A percentile compares a stretch with the other conserved stretches of the same genome.
These are phyloP conservation scores for Melampsora americana DNA, from an alignment of 1,284 basidiomycete genomes.

Conservation along the genomic window DNA sequence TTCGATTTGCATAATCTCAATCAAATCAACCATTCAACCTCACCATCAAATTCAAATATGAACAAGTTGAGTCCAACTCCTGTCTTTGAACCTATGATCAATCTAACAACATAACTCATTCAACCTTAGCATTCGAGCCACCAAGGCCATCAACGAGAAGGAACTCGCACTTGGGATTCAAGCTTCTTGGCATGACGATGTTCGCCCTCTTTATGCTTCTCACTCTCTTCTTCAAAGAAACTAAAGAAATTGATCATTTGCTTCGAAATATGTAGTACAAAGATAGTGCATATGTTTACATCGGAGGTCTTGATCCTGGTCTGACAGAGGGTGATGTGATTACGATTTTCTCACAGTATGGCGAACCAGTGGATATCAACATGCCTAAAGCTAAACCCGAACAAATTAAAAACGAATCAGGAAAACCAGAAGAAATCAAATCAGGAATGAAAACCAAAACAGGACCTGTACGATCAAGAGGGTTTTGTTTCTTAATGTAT, in stretches of 20 bases:
- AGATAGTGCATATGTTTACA: constrained; percentile 52
- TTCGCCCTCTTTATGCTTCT: background rate
- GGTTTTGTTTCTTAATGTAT: constrained; percentile 98
- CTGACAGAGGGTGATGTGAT: constrained; percentile 97
- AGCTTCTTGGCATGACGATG: constrained; percentile 43
- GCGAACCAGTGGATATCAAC: constrained; percentile 91
- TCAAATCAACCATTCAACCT: background rate
- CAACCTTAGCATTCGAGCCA: constrained; percentile 25
- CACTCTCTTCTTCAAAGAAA: background rate
- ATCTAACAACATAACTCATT: background rate
- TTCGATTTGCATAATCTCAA: background rate
- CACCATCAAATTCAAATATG: background rate
- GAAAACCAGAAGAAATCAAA: constrained; percentile 44
- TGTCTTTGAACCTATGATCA: background rate
- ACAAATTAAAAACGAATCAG: background rate
- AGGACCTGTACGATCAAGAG: constrained; percentile 77
- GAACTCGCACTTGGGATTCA: constrained; percentile 33
- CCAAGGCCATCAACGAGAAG: constrained; percentile 39
- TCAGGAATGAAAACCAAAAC: constrained; percentile 59
- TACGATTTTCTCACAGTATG: constrained; percentile 97
- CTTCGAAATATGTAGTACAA: constrained; percentile 23
- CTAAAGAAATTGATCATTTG: background rate
- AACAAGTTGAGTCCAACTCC: constrained; percentile 1
- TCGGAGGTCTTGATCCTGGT: constrained; percentile 52
- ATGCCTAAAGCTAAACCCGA: constrained; percentile 66